Evolutionary conservation across 257 asterid species (phyloP).

Genomic region (Solanum tacnaense): DNA sequence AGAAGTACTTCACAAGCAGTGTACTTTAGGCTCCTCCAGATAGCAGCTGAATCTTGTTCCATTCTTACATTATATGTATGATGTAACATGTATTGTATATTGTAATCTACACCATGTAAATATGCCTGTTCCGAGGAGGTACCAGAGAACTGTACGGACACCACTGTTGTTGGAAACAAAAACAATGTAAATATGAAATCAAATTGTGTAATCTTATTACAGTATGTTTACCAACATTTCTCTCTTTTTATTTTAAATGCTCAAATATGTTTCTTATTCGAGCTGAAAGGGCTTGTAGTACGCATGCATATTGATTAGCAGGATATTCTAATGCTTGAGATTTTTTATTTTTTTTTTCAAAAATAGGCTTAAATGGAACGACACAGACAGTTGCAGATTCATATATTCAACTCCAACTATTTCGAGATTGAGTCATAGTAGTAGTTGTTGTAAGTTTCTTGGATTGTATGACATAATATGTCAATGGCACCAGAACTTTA

Average conservation of each 20-base stretch:
- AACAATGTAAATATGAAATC: not conserved
- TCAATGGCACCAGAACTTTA: not conserved
- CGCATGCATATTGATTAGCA: not conserved
- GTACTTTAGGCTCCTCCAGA: constrained; percentile 1
- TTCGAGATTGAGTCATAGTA: not conserved
- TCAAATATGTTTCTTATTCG: not conserved
- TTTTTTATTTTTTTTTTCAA: not conserved
- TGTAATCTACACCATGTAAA: not conserved
- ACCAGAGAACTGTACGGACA: not conserved
- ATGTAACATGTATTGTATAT: not conserved
- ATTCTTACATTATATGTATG: not conserved
- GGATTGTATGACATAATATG: not conserved
- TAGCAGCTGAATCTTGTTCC: not conserved
- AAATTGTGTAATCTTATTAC: not conserved
- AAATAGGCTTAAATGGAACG: not conserved
- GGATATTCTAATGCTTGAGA: not conserved
- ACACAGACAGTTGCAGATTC: not conserved
- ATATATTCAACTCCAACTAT: not conserved
- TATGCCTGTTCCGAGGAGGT: not conserved
- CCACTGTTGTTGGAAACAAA: not conserved
- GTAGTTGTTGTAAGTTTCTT: not conserved
- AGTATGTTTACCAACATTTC: not conserved
- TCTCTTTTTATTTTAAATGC: not conserved
- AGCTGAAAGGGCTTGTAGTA: not conserved
- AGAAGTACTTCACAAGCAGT: constrained; percentile 46